Conservation (phyloP, 345 rosid species). For the Euphorbia lathyris region DNA sequence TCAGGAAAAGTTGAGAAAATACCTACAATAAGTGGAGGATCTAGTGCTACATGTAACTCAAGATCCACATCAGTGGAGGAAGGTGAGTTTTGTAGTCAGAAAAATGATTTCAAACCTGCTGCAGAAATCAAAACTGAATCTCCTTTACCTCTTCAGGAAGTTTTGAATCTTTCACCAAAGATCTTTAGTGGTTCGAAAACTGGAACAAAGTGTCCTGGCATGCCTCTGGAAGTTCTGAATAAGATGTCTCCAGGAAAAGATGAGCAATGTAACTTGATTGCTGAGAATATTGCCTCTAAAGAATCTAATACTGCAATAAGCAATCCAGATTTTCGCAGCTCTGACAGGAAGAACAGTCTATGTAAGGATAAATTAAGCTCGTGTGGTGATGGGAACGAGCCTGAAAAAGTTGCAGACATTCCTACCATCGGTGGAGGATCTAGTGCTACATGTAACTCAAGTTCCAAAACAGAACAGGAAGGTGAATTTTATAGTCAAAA, state of each 20-base stretch:
- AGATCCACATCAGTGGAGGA: conserved; percentile 15
- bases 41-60: not conserved
- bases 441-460: not conserved
- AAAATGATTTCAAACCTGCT: conserved; percentile 21
- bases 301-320: conserved; percentile 8
- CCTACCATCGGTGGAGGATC: conserved; percentile 10
- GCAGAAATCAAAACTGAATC: conserved; percentile 23
- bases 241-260: conserved; percentile 37
- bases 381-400: conserved; percentile 5
- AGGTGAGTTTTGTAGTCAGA: conserved; percentile 2
- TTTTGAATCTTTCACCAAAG: conserved; percentile 36
- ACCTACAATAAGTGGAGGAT: conserved; percentile 6
- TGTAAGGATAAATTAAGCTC: conserved; percentile 4
- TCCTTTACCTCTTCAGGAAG: conserved; percentile 33
- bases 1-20: conserved; percentile 7
- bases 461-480: conserved; percentile 11
- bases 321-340: conserved; percentile 7
- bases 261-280: conserved; percentile 32
- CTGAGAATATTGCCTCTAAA: conserved; percentile 16
- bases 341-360: conserved; percentile 14
- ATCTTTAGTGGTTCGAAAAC: conserved; percentile 37
- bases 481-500: conserved; percentile 3
- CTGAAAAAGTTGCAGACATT: conserved; percentile 9
- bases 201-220: conserved; percentile 29
- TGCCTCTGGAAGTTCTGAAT: conserved; percentile 39